A percentile compares a stretch with the other conserved stretches of the same genome.
Conservation (phyloP, 345 rosid genomes). For the rapeseed (Brassica napus) region DNA sequence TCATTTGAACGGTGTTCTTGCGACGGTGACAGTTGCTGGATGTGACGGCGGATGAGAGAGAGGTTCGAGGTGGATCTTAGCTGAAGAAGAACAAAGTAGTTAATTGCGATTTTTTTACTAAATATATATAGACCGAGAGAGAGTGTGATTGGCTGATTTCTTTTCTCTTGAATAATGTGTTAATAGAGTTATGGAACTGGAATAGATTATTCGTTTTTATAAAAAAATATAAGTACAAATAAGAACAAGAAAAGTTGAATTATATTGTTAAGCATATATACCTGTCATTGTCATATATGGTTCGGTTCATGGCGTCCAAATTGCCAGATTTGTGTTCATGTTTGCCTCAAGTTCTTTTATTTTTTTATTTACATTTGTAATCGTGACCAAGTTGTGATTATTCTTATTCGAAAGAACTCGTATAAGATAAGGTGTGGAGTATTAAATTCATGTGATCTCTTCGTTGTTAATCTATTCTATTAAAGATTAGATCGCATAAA, state of each 20-base stretch:
- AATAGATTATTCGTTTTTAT: constrained; percentile 1
- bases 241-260: neutral
- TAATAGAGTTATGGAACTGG: constrained; percentile 33
- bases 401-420: constrained; percentile 4
- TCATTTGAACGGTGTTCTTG: constrained; percentile 20
- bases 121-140: neutral
- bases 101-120: neutral
- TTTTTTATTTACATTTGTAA: neutral
- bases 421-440: neutral
- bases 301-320: constrained; percentile 42
- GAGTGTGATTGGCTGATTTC: constrained; percentile 35
- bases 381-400: constrained; percentile 8
- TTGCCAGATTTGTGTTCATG: constrained; percentile 32
- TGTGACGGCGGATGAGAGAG: constrained; percentile 26
- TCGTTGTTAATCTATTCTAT: neutral
- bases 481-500: neutral
- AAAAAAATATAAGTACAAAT: neutral
- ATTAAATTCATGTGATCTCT: neutral
- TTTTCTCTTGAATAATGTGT: constrained; percentile 36
- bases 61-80: constrained; percentile 33
- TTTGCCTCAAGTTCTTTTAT: neutral
- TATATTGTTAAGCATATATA: constrained; percentile 12
- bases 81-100: constrained; percentile 8
- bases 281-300: constrained; percentile 38
- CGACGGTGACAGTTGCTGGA: neutral